Conservation (phyloP, 495 filamentous ascomycete species). For the Penicillium angulare region DNA sequence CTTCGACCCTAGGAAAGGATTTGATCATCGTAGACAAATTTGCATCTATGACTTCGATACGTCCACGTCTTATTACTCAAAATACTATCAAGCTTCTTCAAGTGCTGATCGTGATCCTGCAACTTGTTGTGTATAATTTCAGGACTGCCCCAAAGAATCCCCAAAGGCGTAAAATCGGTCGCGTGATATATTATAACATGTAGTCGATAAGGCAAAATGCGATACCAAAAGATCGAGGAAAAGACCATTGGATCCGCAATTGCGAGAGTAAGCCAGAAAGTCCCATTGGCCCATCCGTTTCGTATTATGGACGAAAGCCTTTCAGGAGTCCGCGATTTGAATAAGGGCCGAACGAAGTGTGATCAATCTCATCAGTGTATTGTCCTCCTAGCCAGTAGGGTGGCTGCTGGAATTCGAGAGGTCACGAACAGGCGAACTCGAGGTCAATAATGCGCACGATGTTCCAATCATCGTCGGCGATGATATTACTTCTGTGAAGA, state of each 20-base stretch:
- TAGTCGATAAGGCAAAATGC: too few relatives aligned
- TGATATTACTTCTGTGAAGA: constrained; percentile 30
- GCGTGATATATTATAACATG: too few relatives aligned
- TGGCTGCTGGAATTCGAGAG: constrained; percentile 24
- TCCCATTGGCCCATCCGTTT: neutral
- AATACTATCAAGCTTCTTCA: too few relatives aligned
- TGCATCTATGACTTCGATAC: too few relatives aligned
- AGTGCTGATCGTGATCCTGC: too few relatives aligned
- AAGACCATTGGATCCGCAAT: neutral
- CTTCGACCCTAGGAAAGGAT: too few relatives aligned
- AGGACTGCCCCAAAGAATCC: too few relatives aligned
- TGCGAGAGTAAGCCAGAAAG: neutral
- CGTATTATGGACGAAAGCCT: neutral
- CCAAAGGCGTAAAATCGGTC: too few relatives aligned
- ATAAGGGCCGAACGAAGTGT: neutral
- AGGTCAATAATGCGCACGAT: constrained; percentile 28
- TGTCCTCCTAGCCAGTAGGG: constrained; percentile 24
- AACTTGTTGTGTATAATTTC: too few relatives aligned
- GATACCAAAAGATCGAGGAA: neutral
- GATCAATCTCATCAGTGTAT: neutral
- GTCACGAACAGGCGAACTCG: constrained; percentile 30
- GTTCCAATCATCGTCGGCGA: constrained; percentile 22
- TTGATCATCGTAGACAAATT: too few relatives aligned
- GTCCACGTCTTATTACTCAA: too few relatives aligned
- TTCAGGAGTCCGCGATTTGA: neutral